Conservation (phyloP, 225 moss, liverwort and hornwort species). For the Pseudisothecium myosuroides region DNA sequence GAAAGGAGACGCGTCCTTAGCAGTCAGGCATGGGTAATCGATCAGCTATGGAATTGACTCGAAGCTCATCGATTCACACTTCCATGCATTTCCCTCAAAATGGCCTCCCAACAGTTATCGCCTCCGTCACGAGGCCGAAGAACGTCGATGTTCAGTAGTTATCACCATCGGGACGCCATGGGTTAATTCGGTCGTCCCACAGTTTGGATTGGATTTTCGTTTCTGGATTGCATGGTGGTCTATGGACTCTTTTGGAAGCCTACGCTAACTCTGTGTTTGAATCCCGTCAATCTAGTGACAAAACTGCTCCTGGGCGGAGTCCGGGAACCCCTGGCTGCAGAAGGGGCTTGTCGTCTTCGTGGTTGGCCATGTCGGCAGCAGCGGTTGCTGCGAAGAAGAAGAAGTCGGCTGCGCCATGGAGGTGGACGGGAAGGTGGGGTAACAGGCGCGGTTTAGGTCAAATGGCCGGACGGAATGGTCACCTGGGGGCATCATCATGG, state of each 20-base stretch:
- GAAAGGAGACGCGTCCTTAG: not conserved
- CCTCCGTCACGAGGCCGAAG: slow-evolving; percentile 3
- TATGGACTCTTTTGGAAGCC: not conserved
- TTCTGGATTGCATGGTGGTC: slow-evolving; percentile 3
- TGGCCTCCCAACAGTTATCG: slow-evolving; percentile 22
- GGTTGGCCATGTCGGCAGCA: slow-evolving; percentile 10
- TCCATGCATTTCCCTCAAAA: slow-evolving; percentile 27
- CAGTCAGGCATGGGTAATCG: not conserved
- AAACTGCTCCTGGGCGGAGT: slow-evolving; percentile 42
- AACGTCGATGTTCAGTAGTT: not conserved
- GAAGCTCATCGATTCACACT: not conserved
- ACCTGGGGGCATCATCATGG: not conserved
- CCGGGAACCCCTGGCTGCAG: slow-evolving; percentile 20
- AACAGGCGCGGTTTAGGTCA: slow-evolving; percentile 28
- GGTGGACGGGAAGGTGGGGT: not conserved
- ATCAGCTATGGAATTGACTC: not conserved
- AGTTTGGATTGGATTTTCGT: not conserved
- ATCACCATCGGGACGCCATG: not conserved
- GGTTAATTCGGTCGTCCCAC: not conserved
- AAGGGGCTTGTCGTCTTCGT: not conserved
- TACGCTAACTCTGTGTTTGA: not conserved
- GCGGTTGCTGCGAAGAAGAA: not conserved
- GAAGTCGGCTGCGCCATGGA: not conserved
- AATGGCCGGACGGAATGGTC: slow-evolving; percentile 7
- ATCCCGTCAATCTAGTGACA: slow-evolving; percentile 17